These are phyloP conservation scores for Funneliformis caledonium DNA, from an alignment of 371 early-diverging fungal species.

Conservation along the genomic window DNA sequence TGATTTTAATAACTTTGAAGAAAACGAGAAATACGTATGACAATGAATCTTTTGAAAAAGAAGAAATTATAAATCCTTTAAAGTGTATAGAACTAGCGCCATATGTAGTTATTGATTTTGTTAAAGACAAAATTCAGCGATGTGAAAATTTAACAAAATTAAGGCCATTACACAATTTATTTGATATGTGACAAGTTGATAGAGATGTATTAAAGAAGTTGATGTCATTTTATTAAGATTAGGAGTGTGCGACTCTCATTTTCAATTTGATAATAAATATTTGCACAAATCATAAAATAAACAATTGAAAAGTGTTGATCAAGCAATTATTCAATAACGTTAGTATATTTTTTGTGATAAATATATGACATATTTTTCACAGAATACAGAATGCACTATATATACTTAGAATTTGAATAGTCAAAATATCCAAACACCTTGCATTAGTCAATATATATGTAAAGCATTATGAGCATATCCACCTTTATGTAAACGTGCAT, in stretches of 20 bases:
- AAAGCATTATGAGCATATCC: constrained; percentile 16
- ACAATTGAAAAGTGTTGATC: not conserved
- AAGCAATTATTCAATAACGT: not conserved
- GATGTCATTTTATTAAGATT: too few species aligned
- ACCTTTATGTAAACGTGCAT: not conserved
- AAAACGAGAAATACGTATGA: not conserved
- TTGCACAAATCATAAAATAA: too few species aligned
- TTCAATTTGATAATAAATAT: too few species aligned
- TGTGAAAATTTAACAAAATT: not conserved
- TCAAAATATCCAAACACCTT: constrained; percentile 27
- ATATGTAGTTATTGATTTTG: constrained; percentile 6
- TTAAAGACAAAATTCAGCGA: constrained; percentile 9
- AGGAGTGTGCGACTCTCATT: too few species aligned
- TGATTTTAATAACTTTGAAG: not conserved
- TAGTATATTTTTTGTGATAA: constrained; percentile 3
- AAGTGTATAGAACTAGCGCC: not conserved
- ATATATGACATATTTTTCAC: not conserved
- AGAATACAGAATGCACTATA: not conserved
- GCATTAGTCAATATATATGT: not conserved
- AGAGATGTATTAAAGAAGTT: too few species aligned
- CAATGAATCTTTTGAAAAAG: not conserved
- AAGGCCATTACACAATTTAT: too few species aligned
- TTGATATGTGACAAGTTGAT: too few species aligned
- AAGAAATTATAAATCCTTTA: not conserved
- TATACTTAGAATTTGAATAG: constrained; percentile 3